Percentiles rank a stretch among this genome's conserved stretches.
Evolutionary conservation across 768 basidiomycete genomes (phyloP).

Genomic region (Mycena polygramma): DNA sequence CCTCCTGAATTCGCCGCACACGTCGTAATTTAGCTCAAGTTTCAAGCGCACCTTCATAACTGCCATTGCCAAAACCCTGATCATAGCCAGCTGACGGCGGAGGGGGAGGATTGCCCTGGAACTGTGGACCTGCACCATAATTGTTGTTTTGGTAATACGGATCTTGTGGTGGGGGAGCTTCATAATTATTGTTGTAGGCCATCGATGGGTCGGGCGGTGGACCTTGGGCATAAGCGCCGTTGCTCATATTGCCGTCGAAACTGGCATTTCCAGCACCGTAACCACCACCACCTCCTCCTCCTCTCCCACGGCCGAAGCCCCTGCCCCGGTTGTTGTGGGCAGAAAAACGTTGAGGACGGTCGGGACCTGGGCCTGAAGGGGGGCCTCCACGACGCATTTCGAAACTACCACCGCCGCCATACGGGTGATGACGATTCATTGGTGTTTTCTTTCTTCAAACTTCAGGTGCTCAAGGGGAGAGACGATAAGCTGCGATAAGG

Average conservation of each 20-base stretch:
- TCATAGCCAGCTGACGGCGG: slow-evolving; percentile 62
- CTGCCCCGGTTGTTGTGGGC: slow-evolving; percentile 58
- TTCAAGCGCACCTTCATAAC: slow-evolving; percentile 90
- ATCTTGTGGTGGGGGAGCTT: slow-evolving; percentile 69
- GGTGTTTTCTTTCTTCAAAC: slow-evolving; percentile 37
- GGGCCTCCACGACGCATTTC: slow-evolving; percentile 73
- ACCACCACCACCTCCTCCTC: slow-evolving; percentile 61
- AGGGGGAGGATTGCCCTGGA: slow-evolving; percentile 58
- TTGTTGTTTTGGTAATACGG: slow-evolving; percentile 79
- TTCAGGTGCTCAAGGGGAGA: slow-evolving; percentile 25
- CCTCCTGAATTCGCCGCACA: slow-evolving; percentile 49
- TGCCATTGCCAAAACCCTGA: slow-evolving; percentile 71
- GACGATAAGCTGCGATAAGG: slow-evolving; percentile 36
- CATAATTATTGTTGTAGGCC: slow-evolving; percentile 80
- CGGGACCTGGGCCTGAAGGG: slow-evolving; percentile 76
- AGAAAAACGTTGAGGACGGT: slow-evolving; percentile 74
- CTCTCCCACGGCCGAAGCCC: slow-evolving; percentile 61
- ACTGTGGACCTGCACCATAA: slow-evolving; percentile 67
- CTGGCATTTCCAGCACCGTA: slow-evolving; percentile 52
- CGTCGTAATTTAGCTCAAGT: slow-evolving; percentile 68
- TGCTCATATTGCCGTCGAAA: slow-evolving; percentile 65
- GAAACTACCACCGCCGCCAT: slow-evolving; percentile 73
- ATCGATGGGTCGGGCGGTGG: slow-evolving; percentile 67
- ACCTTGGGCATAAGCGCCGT: slow-evolving; percentile 76
- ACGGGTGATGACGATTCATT: slow-evolving; percentile 95